Evolutionary conservation across 1,139 yeast species (phyloP), one percentile per base, ranked within the genome.

Genomic region (Scheffersomyces titani): DNA sequence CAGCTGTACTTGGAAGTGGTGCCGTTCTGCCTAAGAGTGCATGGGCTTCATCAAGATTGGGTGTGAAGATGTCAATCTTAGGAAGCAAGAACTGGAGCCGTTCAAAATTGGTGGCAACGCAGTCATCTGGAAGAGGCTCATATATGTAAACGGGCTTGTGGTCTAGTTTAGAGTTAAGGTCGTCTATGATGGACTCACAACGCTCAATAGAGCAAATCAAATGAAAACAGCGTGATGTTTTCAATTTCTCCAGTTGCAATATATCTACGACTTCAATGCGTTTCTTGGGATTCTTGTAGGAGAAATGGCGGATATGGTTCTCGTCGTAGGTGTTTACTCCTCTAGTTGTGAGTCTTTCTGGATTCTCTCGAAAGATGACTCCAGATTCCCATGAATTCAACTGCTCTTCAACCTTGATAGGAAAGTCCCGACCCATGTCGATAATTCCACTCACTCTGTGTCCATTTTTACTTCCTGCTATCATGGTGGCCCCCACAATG

Each of bases 121-220:
- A 91, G 22, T 83, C 84, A 56, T 87, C 89, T 0, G 98, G 98
- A 9, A 90, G 83, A 0, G 98, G 98, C 70, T 93, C 98, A 87
- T 93, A 93, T 0, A 90, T 82, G 54, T 84, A 77, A 7, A 80
- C 66, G 2, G 88, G 82, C 0, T 57, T 54, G 1, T 59, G 68
- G 36, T 66, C 64, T 50, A 40, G 22, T 49, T 56, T 56, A 65
- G 57, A 56, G 59, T 50, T 51, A 48, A 85, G 65, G 44, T 73
- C 65, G 5, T 70, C 70, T 18, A 85, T 68, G 51, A 88, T 80
- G 19, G 77, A 78, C 4, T 69, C 63, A 55, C 88, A 86, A 50
- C 97, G 69, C 5, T 74, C 80, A 0, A 93, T 86, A 0, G 96
- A 84, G 67, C 97, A 90, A 19, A 93, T 84, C 59, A 92, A 72